Percentiles rank a stretch among this genome's conserved stretches.
phyloP scores from a whole-genome alignment of 1,284 basidiomycete genomes.

The Polyporus tsugae region DNA sequence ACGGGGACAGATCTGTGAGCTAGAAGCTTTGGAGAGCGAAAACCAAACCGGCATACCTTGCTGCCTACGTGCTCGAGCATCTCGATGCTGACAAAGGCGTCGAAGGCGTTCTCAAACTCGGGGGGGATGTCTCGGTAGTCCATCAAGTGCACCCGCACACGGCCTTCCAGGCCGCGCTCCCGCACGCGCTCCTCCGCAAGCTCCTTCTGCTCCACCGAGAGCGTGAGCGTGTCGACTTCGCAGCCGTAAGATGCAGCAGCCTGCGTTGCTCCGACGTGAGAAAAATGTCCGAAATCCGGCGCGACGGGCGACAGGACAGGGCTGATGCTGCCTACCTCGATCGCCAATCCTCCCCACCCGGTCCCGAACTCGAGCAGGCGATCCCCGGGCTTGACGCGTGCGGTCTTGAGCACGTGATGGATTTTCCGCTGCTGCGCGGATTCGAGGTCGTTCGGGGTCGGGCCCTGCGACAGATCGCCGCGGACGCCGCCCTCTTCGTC shows the following conservation, averaged over 20 bases:
- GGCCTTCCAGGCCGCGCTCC: slow-evolving; percentile 73
- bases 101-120: slow-evolving; percentile 81
- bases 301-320: slow-evolving; percentile 7
- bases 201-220: slow-evolving; percentile 86
- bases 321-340: slow-evolving; percentile 65
- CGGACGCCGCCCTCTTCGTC: slow-evolving; percentile 76
- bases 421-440: slow-evolving; percentile 86
- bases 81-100: slow-evolving; percentile 90
- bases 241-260: slow-evolving; percentile 76
- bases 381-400: slow-evolving; percentile 79
- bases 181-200: slow-evolving; percentile 86
- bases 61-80: slow-evolving; percentile 90
- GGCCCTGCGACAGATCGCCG: slow-evolving; percentile 54
- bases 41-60: slow-evolving; percentile 47
- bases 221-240: slow-evolving; percentile 88
- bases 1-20: neutral
- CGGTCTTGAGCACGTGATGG: slow-evolving; percentile 77
- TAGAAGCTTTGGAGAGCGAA: neutral
- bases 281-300: neutral
- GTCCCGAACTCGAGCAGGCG: slow-evolving; percentile 91
- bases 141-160: slow-evolving; percentile 85
- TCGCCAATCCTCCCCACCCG: slow-evolving; percentile 92
- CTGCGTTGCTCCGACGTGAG: slow-evolving; percentile 43
- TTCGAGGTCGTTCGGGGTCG: slow-evolving; percentile 73
- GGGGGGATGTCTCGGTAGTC: slow-evolving; percentile 87